Conservation (phyloP, 2,329 filamentous ascomycete genomes). For the Gyromitra esculenta region DNA sequence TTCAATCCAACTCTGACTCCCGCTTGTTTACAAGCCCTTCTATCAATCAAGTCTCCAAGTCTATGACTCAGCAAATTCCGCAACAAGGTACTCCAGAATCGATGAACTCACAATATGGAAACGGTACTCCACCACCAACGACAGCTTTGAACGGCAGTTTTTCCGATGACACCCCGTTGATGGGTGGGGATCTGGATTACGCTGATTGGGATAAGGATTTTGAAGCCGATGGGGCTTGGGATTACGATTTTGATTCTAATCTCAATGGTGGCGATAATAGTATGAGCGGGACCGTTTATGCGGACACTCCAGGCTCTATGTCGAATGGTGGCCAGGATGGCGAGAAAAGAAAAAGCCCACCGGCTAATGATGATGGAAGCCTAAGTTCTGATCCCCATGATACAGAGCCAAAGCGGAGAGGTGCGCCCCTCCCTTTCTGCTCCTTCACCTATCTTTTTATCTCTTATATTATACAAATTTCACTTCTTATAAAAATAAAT, state of each 20-base stretch:
- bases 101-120: constrained; percentile 59
- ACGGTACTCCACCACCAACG: constrained; percentile 59
- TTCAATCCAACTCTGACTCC: constrained; percentile 71
- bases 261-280: constrained; percentile 69
- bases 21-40: constrained; percentile 60
- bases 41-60: constrained; percentile 65
- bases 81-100: constrained; percentile 46
- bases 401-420: constrained; percentile 58
- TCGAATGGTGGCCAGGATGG: constrained; percentile 74
- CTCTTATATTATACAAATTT: constrained; percentile 43
- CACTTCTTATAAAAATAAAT: constrained; percentile 11
- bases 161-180: constrained; percentile 77
- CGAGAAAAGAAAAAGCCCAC: constrained; percentile 65
- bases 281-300: constrained; percentile 67
- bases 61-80: constrained; percentile 63
- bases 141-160: constrained; percentile 65
- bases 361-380: constrained; percentile 58
- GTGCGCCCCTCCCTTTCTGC: constrained; percentile 54
- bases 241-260: constrained; percentile 71
- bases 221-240: constrained; percentile 77
- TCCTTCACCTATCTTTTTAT: constrained; percentile 10
- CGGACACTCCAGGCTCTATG: constrained; percentile 76
- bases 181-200: constrained; percentile 60
- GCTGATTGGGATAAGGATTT: constrained; percentile 80
- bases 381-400: constrained; percentile 56